Percentiles rank a stretch among this genome's conserved stretches.
Evolutionary conservation across 768 basidiomycete genomes (phyloP).

Genomic region (Boletus pseudo-olivaceus): DNA sequence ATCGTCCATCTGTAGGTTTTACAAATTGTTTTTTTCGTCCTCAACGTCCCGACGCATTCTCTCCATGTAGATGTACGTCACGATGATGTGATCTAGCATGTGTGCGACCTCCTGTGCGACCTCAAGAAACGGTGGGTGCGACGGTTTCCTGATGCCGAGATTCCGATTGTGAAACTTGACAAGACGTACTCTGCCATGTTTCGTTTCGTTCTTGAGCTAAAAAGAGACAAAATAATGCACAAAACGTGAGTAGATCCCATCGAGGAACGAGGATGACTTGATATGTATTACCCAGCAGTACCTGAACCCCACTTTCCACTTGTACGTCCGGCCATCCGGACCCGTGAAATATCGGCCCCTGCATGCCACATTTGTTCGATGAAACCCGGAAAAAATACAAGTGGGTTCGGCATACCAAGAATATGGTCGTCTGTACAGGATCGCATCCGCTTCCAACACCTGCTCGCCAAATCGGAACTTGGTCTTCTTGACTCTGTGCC

Average conservation of each 20-base stretch:
- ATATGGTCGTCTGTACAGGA: conserved; percentile 13
- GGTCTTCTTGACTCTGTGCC: conserved; percentile 24
- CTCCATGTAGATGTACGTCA: conserved; percentile 33
- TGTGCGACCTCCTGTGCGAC: conserved; percentile 23
- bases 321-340: conserved; percentile 30
- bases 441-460: conserved; percentile 16
- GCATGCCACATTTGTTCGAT: neutral
- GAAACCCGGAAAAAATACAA: neutral
- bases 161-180: conserved; percentile 20
- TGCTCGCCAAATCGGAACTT: conserved; percentile 24
- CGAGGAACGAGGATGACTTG: neutral
- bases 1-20: neutral
- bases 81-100: conserved; percentile 31
- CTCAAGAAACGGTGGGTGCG: conserved; percentile 26
- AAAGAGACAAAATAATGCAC: neutral
- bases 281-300: conserved; percentile 22
- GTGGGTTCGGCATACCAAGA: conserved; percentile 2
- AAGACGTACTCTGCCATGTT: conserved; percentile 10
- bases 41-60: conserved; percentile 27
- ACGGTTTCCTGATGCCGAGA: conserved; percentile 14
- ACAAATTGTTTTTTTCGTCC: conserved; percentile 8
- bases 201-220: conserved; percentile 13
- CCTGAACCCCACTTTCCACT: conserved; percentile 27
- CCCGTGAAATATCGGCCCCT: conserved; percentile 30
- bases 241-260: neutral